phyloP scores from a whole-genome alignment of 495 filamentous ascomycete genomes.

The Penicillium chermesinum region DNA sequence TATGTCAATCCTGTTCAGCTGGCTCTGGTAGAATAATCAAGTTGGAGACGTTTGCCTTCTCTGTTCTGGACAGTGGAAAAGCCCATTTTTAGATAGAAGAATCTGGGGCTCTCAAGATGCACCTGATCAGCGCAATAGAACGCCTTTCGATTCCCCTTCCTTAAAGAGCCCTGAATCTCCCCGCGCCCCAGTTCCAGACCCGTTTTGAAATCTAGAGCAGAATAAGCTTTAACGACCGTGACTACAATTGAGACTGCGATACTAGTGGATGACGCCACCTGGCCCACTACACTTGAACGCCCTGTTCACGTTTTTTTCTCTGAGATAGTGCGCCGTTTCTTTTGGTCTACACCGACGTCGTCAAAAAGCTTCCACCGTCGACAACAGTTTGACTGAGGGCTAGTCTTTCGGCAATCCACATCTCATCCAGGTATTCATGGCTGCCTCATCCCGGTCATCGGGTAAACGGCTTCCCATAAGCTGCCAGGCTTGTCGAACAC shows the following conservation, averaged over 20 bases:
- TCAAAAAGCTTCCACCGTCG: neutral
- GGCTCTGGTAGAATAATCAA: neutral
- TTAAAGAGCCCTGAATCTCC: neutral
- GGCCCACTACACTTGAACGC: neutral
- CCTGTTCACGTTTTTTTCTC: neutral
- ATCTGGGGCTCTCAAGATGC: no score
- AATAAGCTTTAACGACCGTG: neutral
- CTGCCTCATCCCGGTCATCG: conserved; percentile 24
- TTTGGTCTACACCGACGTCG: neutral
- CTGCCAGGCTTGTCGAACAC: conserved; percentile 37
- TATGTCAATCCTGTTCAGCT: neutral
- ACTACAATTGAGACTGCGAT: neutral
- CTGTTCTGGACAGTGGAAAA: no score
- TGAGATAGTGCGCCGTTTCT: no score
- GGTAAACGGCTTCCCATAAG: conserved; percentile 40
- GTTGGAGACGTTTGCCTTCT: no score
- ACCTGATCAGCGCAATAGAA: no score
- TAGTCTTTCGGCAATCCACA: neutral
- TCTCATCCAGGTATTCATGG: conserved; percentile 8
- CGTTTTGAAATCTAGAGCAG: neutral
- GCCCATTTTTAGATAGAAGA: no score
- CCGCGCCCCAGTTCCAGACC: neutral
- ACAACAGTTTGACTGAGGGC: neutral
- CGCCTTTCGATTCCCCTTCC: neutral
- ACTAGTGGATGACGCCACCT: neutral